Evolutionary conservation across 176 grass and related monocot species (phyloP).

Genomic region (Carex scoparia): DNA sequence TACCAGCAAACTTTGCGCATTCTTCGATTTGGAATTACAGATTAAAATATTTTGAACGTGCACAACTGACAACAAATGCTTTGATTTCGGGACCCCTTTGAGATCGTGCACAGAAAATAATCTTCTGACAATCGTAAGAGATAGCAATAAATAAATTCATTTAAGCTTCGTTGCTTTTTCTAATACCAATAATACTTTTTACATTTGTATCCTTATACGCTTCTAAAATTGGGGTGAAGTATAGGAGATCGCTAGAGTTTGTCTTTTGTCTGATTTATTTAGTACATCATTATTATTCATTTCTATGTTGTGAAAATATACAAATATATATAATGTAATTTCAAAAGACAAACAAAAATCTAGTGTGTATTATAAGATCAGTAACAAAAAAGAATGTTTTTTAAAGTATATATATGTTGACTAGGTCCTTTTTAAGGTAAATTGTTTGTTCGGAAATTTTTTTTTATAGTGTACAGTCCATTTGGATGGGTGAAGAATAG

Average conservation of each 20-base stretch:
- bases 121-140: constrained; percentile 13
- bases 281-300: not conserved
- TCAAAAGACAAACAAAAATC: not conserved
- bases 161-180: not conserved
- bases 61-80: constrained; percentile 24
- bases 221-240: not conserved
- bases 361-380: not conserved
- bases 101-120: constrained; percentile 22
- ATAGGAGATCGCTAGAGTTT: not conserved
- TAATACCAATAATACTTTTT: not conserved
- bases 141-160: constrained; percentile 6
- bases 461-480: no score
- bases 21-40: not conserved
- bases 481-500: no score
- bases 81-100: constrained; percentile 18
- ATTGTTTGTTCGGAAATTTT: not conserved
- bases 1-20: not conserved
- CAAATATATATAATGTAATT: not conserved
- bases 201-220: not conserved
- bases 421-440: not conserved
- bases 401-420: not conserved
- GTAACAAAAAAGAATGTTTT: not conserved
- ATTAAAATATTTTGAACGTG: constrained; percentile 17
- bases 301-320: not conserved
- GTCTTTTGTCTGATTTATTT: not conserved